A percentile compares a stretch with the other conserved stretches of the same genome.
Evolutionary conservation across 305 asterid genomes (phyloP).

Genomic region (Euphrasia arctica): DNA sequence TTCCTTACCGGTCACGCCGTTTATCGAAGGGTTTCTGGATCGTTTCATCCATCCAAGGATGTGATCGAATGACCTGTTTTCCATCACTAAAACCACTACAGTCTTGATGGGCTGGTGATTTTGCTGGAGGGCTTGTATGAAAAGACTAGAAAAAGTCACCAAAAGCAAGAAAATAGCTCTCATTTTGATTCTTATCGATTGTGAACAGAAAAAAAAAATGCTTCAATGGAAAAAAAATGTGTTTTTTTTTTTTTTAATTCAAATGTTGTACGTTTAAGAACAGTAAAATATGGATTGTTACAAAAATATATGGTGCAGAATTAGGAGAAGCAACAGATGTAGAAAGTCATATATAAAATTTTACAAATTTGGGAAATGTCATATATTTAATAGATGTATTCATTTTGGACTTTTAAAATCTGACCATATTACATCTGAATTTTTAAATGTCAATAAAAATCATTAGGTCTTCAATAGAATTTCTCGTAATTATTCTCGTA

Average conservation of each 20-base stretch:
- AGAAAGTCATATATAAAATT: not conserved
- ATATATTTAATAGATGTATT: too few relatives aligned
- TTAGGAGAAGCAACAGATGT: not conserved
- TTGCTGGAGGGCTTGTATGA: slow-evolving; percentile 31
- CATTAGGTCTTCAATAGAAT: too few relatives aligned
- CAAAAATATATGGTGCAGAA: not conserved
- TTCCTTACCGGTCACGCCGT: slow-evolving; percentile 74
- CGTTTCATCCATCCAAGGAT: slow-evolving; percentile 90
- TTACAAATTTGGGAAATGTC: not conserved
- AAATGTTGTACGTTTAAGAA: not conserved
- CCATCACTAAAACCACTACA: slow-evolving; percentile 67
- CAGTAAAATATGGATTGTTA: not conserved
- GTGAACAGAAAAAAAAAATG: not conserved
- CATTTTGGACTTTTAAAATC: too few relatives aligned
- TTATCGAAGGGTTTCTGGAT: slow-evolving; percentile 52
- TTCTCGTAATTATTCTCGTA: too few relatives aligned
- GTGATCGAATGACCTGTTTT: slow-evolving; percentile 85
- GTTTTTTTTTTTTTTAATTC: too few relatives aligned
- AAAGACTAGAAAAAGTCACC: slow-evolving; percentile 29
- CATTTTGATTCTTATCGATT: slow-evolving; percentile 26
- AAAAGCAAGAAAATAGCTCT: slow-evolving; percentile 29
- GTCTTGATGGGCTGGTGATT: slow-evolving; percentile 59
- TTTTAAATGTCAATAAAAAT: too few relatives aligned
- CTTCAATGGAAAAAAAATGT: not conserved
- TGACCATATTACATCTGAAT: too few relatives aligned